These are phyloP conservation scores for Phlebiopsis flavidoalba DNA, from an alignment of 768 basidiomycete genomes.

Conservation along the genomic window DNA sequence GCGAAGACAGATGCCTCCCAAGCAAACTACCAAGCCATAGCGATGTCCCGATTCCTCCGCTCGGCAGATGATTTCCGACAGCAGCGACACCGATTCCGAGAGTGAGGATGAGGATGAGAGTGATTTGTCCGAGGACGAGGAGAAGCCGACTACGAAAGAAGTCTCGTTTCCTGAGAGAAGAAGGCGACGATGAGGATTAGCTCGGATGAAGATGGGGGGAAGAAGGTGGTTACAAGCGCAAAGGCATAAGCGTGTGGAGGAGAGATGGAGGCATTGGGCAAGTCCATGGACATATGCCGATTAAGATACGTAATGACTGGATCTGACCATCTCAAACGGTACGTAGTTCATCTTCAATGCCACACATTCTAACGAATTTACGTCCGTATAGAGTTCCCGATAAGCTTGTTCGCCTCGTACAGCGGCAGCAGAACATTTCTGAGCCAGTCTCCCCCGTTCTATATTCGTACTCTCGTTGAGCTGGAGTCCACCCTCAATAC, in stretches of 20 bases:
- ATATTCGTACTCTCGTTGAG: slow-evolving; percentile 64
- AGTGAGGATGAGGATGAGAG: slow-evolving; percentile 45
- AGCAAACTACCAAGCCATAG: slow-evolving; percentile 45
- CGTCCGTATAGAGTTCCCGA: slow-evolving; percentile 82
- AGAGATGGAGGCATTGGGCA: slow-evolving; percentile 96
- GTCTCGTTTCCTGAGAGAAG: slow-evolving; percentile 37
- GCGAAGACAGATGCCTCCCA: slow-evolving; percentile 65
- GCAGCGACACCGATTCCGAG: slow-evolving; percentile 47
- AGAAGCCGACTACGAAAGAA: slow-evolving; percentile 36
- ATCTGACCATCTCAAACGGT: slow-evolving; percentile 86
- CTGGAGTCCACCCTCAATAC: slow-evolving; percentile 74
- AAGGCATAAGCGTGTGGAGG: slow-evolving; percentile 88
- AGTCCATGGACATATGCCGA: slow-evolving; percentile 88
- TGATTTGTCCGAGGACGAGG: slow-evolving; percentile 38
- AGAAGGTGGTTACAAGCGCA: slow-evolving; percentile 75
- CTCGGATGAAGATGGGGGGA: slow-evolving; percentile 57
- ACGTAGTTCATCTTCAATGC: slow-evolving; percentile 18
- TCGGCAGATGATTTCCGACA: slow-evolving; percentile 53
- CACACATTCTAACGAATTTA: not conserved
- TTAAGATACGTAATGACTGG: slow-evolving; percentile 99
- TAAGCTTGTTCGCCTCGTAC: slow-evolving; percentile 87
- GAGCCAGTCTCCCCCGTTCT: slow-evolving; percentile 88
- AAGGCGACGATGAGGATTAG: slow-evolving; percentile 47
- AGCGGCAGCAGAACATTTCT: slow-evolving; percentile 78
- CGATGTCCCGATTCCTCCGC: slow-evolving; percentile 75